Conservation (phyloP, 1,284 basidiomycete genomes). For the Cystobasidium pallidum region DNA sequence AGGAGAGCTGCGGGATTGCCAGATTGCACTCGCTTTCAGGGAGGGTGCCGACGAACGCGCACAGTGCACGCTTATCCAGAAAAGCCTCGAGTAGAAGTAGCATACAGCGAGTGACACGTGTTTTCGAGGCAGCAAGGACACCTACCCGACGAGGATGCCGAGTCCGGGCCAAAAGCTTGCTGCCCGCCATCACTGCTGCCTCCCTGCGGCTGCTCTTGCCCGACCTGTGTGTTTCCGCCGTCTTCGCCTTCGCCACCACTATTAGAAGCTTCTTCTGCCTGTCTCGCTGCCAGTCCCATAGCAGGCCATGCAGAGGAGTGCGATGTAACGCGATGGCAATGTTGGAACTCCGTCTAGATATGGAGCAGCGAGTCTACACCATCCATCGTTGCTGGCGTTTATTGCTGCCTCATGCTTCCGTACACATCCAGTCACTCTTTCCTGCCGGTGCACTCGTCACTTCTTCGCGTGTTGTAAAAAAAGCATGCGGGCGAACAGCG, state of each 20-base stretch:
- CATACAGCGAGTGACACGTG: too few species aligned
- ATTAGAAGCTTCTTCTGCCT: not conserved
- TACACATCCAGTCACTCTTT: not conserved
- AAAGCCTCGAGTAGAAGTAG: too few species aligned
- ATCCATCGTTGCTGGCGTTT: not conserved
- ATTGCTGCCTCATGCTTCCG: not conserved
- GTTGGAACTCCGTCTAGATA: not conserved
- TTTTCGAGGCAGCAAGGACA: not conserved
- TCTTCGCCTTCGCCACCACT: not conserved
- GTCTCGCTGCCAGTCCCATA: not conserved
- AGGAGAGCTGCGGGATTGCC: too few species aligned
- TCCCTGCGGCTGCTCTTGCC: not conserved
- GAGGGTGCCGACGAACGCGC: too few species aligned
- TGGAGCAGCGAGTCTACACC: not conserved
- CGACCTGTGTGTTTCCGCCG: not conserved
- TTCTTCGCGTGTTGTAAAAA: not conserved
- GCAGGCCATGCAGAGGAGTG: not conserved
- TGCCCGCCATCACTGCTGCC: slow-evolving; percentile 2
- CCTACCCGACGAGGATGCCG: not conserved
- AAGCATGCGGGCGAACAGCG: not conserved
- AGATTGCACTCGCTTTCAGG: too few species aligned
- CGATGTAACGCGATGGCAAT: not conserved
- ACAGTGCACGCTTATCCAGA: too few species aligned
- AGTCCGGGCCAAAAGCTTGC: not conserved
- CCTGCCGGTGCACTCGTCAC: not conserved